Conservation (phyloP, 2,329 filamentous ascomycete species). For the Dactylellina drechsleri region DNA sequence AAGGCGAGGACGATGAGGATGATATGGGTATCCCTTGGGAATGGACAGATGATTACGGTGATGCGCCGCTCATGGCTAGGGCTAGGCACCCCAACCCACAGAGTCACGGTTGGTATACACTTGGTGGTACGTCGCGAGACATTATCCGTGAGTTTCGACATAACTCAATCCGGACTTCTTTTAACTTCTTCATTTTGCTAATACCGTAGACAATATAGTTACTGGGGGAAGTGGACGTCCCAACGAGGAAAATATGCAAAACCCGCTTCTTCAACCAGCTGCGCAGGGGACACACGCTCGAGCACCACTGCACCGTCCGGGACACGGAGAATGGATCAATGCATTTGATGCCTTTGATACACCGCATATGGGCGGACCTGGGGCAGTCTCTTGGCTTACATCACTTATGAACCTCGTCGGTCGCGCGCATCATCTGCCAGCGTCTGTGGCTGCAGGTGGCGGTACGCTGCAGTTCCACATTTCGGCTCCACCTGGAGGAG, state of each 20-base stretch:
- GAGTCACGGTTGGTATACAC: slow-evolving; percentile 59
- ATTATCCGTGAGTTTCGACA: slow-evolving; percentile 57
- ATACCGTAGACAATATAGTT: slow-evolving; percentile 12
- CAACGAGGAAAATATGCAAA: slow-evolving; percentile 54
- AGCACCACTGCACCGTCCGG: slow-evolving; percentile 42
- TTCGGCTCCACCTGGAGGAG: slow-evolving; percentile 47
- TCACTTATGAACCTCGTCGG: slow-evolving; percentile 53
- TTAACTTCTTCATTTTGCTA: slow-evolving; percentile 1
- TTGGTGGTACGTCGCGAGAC: slow-evolving; percentile 58
- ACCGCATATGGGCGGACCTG: slow-evolving; percentile 52
- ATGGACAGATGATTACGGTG: slow-evolving; percentile 58
- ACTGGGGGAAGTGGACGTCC: slow-evolving; percentile 40
- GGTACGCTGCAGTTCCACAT: slow-evolving; percentile 70
- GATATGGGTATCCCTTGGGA: slow-evolving; percentile 58
- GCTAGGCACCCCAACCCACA: slow-evolving; percentile 57
- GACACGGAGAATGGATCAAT: slow-evolving; percentile 54
- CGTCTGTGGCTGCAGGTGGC: slow-evolving; percentile 59
- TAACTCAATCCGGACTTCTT: too few relatives aligned
- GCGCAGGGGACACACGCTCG: slow-evolving; percentile 34
- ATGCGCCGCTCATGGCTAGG: slow-evolving; percentile 58
- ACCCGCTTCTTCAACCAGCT: slow-evolving; percentile 51
- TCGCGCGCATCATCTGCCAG: slow-evolving; percentile 51
- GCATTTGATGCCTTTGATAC: slow-evolving; percentile 52
- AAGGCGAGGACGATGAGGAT: slow-evolving; percentile 64
- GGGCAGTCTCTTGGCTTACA: slow-evolving; percentile 62